A percentile compares a stretch with the other conserved stretches of the same genome.
phyloP scores from a whole-genome alignment of 2,329 filamentous ascomycete species.

The Fusarium buxicola region DNA sequence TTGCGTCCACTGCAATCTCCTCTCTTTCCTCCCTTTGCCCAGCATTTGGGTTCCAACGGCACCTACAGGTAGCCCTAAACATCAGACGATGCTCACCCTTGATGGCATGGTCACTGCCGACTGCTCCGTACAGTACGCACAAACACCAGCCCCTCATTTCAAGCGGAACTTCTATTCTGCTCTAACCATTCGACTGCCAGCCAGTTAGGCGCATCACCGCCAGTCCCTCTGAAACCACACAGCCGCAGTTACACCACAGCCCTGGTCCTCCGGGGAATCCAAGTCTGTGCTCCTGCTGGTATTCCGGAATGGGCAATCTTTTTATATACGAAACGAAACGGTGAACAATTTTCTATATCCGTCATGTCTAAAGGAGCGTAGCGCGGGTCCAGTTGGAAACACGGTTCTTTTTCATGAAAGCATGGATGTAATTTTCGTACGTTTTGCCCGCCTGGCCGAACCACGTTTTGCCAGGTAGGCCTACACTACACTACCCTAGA shows the following conservation, averaged over 20 bases:
- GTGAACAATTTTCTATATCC: neutral
- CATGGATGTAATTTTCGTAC: conserved; percentile 3
- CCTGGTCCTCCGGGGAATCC: neutral
- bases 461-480: conserved; percentile 11
- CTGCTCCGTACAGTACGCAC: conserved; percentile 35
- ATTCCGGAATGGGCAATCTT: neutral
- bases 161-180: conserved; percentile 22
- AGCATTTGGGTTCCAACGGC: conserved; percentile 3
- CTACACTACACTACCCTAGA: conserved; percentile 10
- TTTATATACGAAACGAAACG: neutral
- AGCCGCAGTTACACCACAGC: neutral
- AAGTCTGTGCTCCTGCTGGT: neutral
- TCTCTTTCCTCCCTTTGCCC: conserved; percentile 15
- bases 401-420: conserved; percentile 23
- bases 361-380: neutral
- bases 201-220: neutral
- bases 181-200: conserved; percentile 23
- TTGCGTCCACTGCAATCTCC: neutral
- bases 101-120: conserved; percentile 34
- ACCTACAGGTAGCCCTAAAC: conserved; percentile 24
- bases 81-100: conserved; percentile 37
- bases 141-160: conserved; percentile 7
- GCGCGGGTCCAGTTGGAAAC: conserved; percentile 10
- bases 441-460: conserved; percentile 6
- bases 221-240: conserved; percentile 6